phyloP scores from a whole-genome alignment of 257 asterid genomes.

The Solanum dulcamara region DNA sequence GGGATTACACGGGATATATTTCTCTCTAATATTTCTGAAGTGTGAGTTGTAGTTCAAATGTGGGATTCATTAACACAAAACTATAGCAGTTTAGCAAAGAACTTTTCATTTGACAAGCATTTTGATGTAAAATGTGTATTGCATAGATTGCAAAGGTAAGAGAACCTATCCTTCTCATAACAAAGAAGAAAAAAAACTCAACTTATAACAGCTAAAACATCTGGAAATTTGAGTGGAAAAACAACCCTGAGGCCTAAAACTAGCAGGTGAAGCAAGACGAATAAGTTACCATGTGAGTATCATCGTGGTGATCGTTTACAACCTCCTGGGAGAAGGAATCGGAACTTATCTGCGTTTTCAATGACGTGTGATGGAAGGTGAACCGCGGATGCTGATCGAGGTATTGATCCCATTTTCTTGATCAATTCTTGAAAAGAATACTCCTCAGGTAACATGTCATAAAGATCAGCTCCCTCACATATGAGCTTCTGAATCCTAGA shows the following conservation, averaged over 20 bases:
- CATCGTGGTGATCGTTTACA: slow-evolving; percentile 40
- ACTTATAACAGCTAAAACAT: neutral
- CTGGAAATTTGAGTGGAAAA: neutral
- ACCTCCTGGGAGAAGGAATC: slow-evolving; percentile 87
- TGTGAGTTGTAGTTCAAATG: neutral
- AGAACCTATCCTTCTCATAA: neutral
- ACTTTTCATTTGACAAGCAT: neutral
- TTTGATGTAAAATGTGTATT: neutral
- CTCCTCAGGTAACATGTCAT: slow-evolving; percentile 92
- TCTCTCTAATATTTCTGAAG: neutral
- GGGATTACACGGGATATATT: neutral
- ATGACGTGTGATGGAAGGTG: slow-evolving; percentile 71
- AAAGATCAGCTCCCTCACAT: slow-evolving; percentile 72
- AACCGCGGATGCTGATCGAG: slow-evolving; percentile 73
- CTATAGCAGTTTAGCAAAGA: no score
- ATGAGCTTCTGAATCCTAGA: slow-evolving; percentile 67
- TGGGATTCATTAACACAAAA: neutral
- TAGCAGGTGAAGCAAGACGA: neutral
- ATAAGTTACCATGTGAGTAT: neutral
- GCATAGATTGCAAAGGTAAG: neutral
- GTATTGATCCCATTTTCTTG: slow-evolving; percentile 77
- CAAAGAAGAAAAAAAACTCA: neutral
- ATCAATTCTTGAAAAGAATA: slow-evolving; percentile 72
- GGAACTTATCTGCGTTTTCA: slow-evolving; percentile 58
- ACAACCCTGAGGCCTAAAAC: neutral